These are phyloP conservation scores for Colletotrichum scovillei DNA, from an alignment of 2,329 filamentous ascomycete species.

Conservation along the genomic window DNA sequence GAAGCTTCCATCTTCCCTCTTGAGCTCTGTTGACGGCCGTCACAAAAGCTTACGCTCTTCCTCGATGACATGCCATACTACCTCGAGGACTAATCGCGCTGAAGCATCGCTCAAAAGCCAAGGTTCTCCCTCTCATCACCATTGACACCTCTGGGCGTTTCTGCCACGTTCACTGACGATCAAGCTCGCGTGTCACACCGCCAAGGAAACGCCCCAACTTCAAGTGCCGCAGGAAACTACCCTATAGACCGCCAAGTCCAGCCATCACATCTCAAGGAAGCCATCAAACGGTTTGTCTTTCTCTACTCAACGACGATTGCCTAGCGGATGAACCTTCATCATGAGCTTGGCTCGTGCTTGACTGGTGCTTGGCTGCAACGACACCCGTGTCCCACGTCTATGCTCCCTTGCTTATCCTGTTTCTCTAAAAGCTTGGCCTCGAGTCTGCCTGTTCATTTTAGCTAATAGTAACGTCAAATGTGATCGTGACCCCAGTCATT, in stretches of 20 bases:
- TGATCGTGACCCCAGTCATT: neutral
- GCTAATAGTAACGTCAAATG: neutral
- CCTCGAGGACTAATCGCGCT: neutral
- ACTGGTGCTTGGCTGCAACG: neutral
- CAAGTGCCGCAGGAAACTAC: conserved; percentile 20
- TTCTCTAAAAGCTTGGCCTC: conserved; percentile 15
- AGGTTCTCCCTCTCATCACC: neutral
- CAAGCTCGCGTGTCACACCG: conserved; percentile 18
- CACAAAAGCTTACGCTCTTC: neutral
- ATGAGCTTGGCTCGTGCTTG: neutral
- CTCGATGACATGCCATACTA: neutral
- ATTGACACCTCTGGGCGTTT: neutral
- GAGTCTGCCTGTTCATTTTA: neutral
- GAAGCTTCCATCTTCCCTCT: neutral
- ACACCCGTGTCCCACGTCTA: neutral
- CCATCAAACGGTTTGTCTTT: neutral
- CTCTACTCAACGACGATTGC: neutral
- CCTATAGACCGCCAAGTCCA: conserved; percentile 1
- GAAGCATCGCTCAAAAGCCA: neutral
- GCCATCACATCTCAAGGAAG: neutral
- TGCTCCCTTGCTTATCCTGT: conserved; percentile 6
- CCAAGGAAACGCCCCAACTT: conserved; percentile 19
- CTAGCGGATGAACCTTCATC: neutral
- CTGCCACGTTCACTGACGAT: conserved; percentile 3
- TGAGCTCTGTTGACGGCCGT: neutral